Base-by-base conservation (phyloP, 805 yeast species). In the Diddensiella transvaalensis region DNA sequence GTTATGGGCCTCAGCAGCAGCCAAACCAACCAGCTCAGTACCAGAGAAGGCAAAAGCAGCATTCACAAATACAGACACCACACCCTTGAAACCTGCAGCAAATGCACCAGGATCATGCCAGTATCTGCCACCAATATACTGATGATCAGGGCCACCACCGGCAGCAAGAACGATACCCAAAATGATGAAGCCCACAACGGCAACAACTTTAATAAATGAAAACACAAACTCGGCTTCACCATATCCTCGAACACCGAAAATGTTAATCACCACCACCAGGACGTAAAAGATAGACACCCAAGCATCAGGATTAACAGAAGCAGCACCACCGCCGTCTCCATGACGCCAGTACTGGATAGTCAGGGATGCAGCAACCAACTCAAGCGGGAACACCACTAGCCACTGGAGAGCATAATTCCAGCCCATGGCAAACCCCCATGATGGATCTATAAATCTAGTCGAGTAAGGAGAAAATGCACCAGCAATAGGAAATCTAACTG, bases 81-180 rank as follows among this genome's bases (percentile, higher is more conserved):
- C 75, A 46, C 87, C 87, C 62, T 82, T 80, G 62, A 81, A 78
- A 3, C 75, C 79, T 58, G 74, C 69, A 8, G 80, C 77, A 59
- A 85, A 82, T 0, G 89, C 79, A 48, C 90, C 90, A 0, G 85
- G 85, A 44, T 73, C 54, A 50, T 77, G 71, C 83, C 83, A 81
- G 64, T 75, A 76, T 50, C 60, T 64, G 2, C 70, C 77, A 19
- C 85, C 85, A 48, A 73, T 61, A 55, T 74, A 77, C 5, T 70
- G 70, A 29, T 62, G 64, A 3, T 22, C 35, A 38, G 81, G 80
- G 3, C 77, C 82, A 53, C 83, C 85, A 48, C 86, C 87, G 40
- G 75, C 68, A 8, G 71, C 72, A 29, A 77, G 64, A 19, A 77
- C 71, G 26, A 80, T 73, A 37, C 81, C 82, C 46, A 80, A 66